These are phyloP conservation scores for Stentor roeselii DNA, from an alignment of 73 alveolate genomes.

Conservation along the genomic window DNA sequence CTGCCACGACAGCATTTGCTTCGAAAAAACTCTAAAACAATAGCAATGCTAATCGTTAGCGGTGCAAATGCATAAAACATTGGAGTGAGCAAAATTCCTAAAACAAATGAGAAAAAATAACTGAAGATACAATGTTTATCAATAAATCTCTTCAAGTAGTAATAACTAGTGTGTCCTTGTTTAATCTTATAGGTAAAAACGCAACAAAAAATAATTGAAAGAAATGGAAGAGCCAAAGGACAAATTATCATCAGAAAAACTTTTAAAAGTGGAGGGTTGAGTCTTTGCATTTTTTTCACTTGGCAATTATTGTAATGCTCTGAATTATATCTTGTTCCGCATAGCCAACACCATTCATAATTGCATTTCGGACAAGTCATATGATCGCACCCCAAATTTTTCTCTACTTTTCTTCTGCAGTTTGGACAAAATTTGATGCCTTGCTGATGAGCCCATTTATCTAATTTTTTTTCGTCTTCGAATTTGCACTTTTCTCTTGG, in stretches of 20 bases:
- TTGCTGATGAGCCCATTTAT: background rate
- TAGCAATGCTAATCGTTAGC: background rate
- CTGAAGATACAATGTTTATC: background rate
- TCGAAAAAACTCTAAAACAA: background rate
- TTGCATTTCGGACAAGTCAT: conserved; percentile 77
- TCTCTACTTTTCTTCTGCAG: conserved; percentile 69
- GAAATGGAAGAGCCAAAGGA: too few relatives aligned
- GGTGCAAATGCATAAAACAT: background rate
- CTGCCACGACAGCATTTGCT: background rate
- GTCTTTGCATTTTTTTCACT: too few relatives aligned
- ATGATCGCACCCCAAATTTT: conserved; percentile 79
- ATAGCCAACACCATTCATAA: conserved; percentile 82
- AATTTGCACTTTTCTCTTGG: background rate
- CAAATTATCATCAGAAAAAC: too few relatives aligned
- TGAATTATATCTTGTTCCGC: too few relatives aligned
- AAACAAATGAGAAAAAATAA: background rate
- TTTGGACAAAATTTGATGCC: conserved; percentile 68
- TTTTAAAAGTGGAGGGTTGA: too few relatives aligned
- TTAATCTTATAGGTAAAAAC: background rate
- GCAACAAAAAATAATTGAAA: too few relatives aligned
- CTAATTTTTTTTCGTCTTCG: background rate
- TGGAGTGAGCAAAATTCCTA: background rate
- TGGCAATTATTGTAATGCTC: too few relatives aligned
- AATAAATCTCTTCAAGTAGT: background rate
- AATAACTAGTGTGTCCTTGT: background rate